Evolutionary conservation across 495 filamentous ascomycete species (phyloP).

Genomic region (Penicillium malachiteum): DNA sequence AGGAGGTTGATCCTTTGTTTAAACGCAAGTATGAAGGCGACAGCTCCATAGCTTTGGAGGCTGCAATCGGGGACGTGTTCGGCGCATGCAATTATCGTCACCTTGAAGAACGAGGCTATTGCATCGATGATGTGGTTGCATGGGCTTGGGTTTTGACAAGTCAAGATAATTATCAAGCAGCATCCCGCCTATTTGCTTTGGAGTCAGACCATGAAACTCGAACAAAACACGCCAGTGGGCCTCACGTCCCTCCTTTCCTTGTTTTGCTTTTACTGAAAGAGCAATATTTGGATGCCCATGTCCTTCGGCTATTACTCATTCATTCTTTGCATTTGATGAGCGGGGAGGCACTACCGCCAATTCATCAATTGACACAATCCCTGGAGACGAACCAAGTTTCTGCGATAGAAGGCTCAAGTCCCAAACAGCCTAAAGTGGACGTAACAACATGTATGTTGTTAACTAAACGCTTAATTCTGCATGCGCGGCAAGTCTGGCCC

Average conservation of each 20-base stretch:
- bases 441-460: slow-evolving; percentile 31
- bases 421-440: slow-evolving; percentile 16
- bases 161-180: slow-evolving; percentile 37
- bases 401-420: slow-evolving; percentile 3
- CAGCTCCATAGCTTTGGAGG: slow-evolving; percentile 15
- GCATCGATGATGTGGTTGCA: slow-evolving; percentile 48
- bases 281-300: slow-evolving; percentile 33
- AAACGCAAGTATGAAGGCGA: slow-evolving; percentile 6
- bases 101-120: slow-evolving; percentile 41
- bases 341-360: slow-evolving; percentile 24
- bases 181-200: slow-evolving; percentile 38
- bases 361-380: not conserved
- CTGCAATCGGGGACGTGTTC: slow-evolving; percentile 38
- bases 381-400: slow-evolving; percentile 2
- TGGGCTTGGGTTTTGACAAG: slow-evolving; percentile 61
- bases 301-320: slow-evolving; percentile 45
- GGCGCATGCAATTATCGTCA: slow-evolving; percentile 24
- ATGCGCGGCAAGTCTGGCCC: slow-evolving; percentile 59
- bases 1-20: slow-evolving; percentile 35
- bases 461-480: slow-evolving; percentile 56
- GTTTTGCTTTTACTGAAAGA: slow-evolving; percentile 51
- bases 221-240: not conserved
- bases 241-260: slow-evolving; percentile 47
- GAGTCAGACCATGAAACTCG: slow-evolving; percentile 23
- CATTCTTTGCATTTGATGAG: slow-evolving; percentile 42